These are phyloP conservation scores for Neurospora sp. DNA, from an alignment of 495 filamentous ascomycete genomes.

Conservation along the genomic window DNA sequence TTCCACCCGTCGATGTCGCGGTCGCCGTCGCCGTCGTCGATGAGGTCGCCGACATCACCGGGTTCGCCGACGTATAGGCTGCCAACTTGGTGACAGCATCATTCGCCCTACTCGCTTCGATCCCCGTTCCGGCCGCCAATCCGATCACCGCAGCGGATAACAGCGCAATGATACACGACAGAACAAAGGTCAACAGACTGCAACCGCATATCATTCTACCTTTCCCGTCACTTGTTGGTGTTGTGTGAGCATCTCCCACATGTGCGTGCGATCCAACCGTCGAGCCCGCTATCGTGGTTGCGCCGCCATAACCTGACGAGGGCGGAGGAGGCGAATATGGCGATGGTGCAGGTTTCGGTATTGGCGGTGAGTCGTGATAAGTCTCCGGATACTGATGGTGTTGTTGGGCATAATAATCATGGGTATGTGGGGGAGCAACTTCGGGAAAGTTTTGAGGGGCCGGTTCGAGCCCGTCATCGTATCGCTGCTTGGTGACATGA, in stretches of 20 bases:
- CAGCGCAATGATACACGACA: constrained; percentile 30
- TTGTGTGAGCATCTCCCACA: background rate
- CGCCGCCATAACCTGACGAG: constrained; percentile 5
- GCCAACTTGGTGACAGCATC: constrained; percentile 22
- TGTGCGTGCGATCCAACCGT: background rate
- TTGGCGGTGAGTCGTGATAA: background rate
- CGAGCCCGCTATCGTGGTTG: background rate
- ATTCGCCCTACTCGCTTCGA: constrained; percentile 31
- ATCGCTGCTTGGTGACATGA: constrained; percentile 6
- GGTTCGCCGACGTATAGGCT: constrained; percentile 7
- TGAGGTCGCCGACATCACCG: constrained; percentile 1
- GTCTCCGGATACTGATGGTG: background rate
- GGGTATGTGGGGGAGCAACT: constrained; percentile 13
- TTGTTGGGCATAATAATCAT: constrained; percentile 3
- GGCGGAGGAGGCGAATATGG: background rate
- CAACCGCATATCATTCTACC: constrained; percentile 24
- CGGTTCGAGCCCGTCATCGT: constrained; percentile 32
- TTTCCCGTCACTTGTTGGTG: background rate
- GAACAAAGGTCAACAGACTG: constrained; percentile 27
- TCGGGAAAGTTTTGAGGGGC: constrained; percentile 29
- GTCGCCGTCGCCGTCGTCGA: constrained; percentile 6
- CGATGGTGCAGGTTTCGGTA: background rate
- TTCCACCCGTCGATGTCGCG: constrained; percentile 12
- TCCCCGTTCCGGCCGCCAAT: constrained; percentile 32
- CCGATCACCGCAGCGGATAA: constrained; percentile 34